Base-by-base conservation (phyloP, 2,329 filamentous ascomycete genomes). In the Cladosporium sp. region DNA sequence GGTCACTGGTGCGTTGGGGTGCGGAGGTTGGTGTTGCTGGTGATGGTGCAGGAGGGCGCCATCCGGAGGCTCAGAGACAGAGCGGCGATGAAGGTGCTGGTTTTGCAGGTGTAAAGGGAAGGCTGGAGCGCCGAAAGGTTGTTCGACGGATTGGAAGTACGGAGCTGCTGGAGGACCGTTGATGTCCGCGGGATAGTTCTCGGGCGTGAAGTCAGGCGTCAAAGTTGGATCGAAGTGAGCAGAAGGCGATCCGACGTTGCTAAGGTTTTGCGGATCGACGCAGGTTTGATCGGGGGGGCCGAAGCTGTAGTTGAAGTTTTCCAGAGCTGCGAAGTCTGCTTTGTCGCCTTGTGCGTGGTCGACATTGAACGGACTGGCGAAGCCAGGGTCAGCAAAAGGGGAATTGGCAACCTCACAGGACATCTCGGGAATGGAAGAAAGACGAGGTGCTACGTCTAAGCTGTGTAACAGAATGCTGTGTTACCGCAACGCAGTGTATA, bases 21-120 rank as follows among this genome's bases (percentile, higher is more conserved):
- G 57, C 4, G 54, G 57, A 26, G 32, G 6, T 18, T 34, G 59
- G 28, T 61, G 34, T n/a, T 47, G 41, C 5, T 51, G 60, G 52
- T 34, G 54, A 11, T 62, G 32, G 15, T 66, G 58, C 36, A 57
- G 65, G 38, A 65, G 54, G 14, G 62, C 64, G 7, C 67, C 61
- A 36, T 67, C 69, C 57, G 71, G 70, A 34, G 71, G 71, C 54
- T 73, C 71, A 21, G 71, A 73, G 21, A 73, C 68, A 4, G 71
- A 73, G 30, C 71, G 71, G 24, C 71, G 71, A 49, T 70, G 71
- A 30, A 61, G 59, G 34, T 67, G 49, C 41, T 64, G 66, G 30
- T 21, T 57, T n/a, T 36, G 34, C 15, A 62, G n/a, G 21, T 34
- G 51, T 24, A 59, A 63, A 64, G 52, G 66, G 61, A 63, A 69